Evolutionary conservation across 345 rosid species (phyloP), one percentile per base, ranked within the genome.

Genomic region (Viola odorata): DNA sequence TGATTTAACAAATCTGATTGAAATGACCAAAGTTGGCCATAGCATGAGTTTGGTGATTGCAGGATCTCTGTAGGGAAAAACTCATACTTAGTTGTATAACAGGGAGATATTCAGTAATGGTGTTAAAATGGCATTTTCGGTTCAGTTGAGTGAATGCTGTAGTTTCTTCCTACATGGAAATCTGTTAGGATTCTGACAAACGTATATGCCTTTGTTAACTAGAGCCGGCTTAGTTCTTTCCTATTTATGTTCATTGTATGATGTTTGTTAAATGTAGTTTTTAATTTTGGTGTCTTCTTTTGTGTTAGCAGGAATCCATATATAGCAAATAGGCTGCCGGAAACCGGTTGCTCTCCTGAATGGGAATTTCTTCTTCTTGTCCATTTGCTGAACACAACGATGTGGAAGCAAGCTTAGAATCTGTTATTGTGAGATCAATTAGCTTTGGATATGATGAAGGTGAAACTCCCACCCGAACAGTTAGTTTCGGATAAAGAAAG

Each of bases 341-440:
- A 60, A 67, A 38, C 37, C 42, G n/a, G 0, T 11, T 40, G 50
- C 64, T 23, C 65, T 65, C 57, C 58, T 63, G 75, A 73, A 94
- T 90, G 97, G 97, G 97, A 45, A 63, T 86, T 53, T 54, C 77
- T 52, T 73, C 76, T 64, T 80, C 97, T 5, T 82, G 80, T 62
- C 84, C 88, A 16, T 83, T 86, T 67, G 69, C 90, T 5, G 75
- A 75, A 60, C 72, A 74, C 64, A 73, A 72, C 60, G 92, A 85
- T 60, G 73, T 76, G 62, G 96, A 90, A 23, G 73, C 62, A 53
- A 79, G 75, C 54, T 68, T 86, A 17, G 97, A 90, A 74, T 87
- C 87, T 45, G 73, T 94, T 64, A 70, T 64, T 0, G 97, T 90
- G 3, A 90, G 84, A 64, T 88, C 99, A 58, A 71, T 91, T 42